These are phyloP conservation scores for Exidia glandulosa DNA, from an alignment of 768 basidiomycete genomes.

Conservation along the genomic window DNA sequence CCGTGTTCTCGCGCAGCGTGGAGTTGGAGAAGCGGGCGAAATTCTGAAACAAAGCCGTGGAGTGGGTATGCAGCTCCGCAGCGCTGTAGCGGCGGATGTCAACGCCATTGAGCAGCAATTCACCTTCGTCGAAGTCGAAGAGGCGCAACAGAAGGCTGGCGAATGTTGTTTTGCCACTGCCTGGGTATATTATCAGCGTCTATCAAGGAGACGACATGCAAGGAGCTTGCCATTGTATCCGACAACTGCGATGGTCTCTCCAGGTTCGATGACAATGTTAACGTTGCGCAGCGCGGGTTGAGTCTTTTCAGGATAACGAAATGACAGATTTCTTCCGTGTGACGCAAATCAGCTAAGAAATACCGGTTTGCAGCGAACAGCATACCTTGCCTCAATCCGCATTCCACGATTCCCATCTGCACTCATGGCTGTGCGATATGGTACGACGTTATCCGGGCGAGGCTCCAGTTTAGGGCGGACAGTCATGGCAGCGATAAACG, in stretches of 20 bases:
- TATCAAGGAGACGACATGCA: background rate
- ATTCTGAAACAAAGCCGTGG: constrained; percentile 77
- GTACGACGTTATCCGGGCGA: constrained; percentile 35
- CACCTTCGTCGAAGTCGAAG: constrained; percentile 61
- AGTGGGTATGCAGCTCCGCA: constrained; percentile 58
- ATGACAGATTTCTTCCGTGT: constrained; percentile 47
- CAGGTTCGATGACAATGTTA: constrained; percentile 57
- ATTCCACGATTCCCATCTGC: constrained; percentile 35
- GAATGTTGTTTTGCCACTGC: constrained; percentile 73
- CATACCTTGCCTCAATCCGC: constrained; percentile 59
- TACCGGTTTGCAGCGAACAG: background rate
- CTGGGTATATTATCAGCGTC: background rate
- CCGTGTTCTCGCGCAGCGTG: constrained; percentile 73
- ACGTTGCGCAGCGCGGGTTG: constrained; percentile 61
- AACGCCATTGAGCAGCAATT: constrained; percentile 55
- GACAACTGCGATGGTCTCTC: constrained; percentile 77
- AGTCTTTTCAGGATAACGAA: constrained; percentile 66
- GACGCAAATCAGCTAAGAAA: constrained; percentile 5
- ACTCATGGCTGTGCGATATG: constrained; percentile 32
- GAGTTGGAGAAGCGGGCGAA: constrained; percentile 66
- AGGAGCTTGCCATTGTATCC: constrained; percentile 30
- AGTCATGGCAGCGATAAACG: constrained; percentile 68
- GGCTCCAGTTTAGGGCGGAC: constrained; percentile 61
- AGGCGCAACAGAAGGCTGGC: constrained; percentile 74
- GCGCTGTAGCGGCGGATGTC: constrained; percentile 59